Evolutionary conservation across 1,284 basidiomycete genomes (phyloP).

Genomic region (Irpex rosettiformis): DNA sequence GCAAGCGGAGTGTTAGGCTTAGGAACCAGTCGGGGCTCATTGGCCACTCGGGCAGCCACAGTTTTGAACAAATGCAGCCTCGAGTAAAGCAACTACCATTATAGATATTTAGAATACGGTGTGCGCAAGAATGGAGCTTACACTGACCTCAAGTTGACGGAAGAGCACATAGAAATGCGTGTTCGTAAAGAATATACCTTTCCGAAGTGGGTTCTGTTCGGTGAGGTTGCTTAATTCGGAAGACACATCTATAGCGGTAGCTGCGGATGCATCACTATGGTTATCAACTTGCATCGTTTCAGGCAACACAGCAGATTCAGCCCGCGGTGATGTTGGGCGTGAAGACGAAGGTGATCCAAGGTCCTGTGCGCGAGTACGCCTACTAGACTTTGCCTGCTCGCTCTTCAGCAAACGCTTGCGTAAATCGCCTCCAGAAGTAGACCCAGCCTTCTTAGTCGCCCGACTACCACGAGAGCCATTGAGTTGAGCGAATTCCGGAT

Average conservation of each 20-base stretch:
- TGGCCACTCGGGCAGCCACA: constrained; percentile 50
- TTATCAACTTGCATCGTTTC: constrained; percentile 40
- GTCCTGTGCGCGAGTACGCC: constrained; percentile 54
- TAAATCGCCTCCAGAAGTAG: constrained; percentile 48
- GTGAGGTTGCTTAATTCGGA: constrained; percentile 12
- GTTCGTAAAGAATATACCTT: constrained; percentile 83
- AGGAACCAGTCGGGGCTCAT: constrained; percentile 26
- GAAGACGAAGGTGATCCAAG: constrained; percentile 38
- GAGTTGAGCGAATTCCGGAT: constrained; percentile 43
- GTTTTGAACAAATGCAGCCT: constrained; percentile 82
- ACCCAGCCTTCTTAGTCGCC: constrained; percentile 36
- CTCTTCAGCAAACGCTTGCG: constrained; percentile 75
- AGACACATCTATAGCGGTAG: constrained; percentile 1
- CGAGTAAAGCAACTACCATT: constrained; percentile 73
- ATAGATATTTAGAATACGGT: neutral
- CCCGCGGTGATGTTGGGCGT: constrained; percentile 51
- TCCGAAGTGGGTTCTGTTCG: constrained; percentile 32
- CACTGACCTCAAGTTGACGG: constrained; percentile 77
- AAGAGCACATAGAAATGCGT: constrained; percentile 85
- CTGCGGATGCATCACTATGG: constrained; percentile 16
- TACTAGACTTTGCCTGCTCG: constrained; percentile 68
- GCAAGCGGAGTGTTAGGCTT: constrained; percentile 29
- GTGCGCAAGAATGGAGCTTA: neutral
- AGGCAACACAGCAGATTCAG: constrained; percentile 25
- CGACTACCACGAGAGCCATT: constrained; percentile 34